Evolutionary conservation across 2,329 filamentous ascomycete species (phyloP).

Genomic region (Xylaria sp.): DNA sequence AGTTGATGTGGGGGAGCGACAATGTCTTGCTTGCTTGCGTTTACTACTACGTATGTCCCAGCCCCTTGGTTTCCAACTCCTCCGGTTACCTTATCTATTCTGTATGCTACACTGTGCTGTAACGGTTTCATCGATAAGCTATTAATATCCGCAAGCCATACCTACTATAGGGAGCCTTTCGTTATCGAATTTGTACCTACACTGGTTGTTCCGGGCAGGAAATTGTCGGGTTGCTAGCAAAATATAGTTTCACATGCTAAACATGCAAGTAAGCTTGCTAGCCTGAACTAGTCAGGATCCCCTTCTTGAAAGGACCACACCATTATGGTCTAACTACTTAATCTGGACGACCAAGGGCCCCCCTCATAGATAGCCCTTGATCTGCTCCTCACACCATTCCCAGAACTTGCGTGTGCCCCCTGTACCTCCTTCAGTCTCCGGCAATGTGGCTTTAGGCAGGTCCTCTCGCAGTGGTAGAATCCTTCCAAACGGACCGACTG

Average conservation of each 20-base stretch:
- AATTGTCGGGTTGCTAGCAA: not conserved
- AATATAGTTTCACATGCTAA: not conserved
- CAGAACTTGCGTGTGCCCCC: constrained; percentile 2
- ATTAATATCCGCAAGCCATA: not conserved
- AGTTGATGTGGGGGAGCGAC: not conserved
- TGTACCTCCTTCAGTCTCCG: constrained; percentile 1
- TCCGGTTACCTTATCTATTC: not conserved
- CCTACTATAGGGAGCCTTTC: not conserved
- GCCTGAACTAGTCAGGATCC: not conserved
- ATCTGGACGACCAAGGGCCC: not conserved
- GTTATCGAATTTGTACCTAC: not conserved
- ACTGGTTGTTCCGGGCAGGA: not conserved
- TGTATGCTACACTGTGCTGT: not conserved
- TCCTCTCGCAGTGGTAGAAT: not conserved
- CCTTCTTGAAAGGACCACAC: not conserved
- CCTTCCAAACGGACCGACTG: constrained; percentile 1
- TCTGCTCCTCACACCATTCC: constrained; percentile 1
- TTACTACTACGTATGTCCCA: not conserved
- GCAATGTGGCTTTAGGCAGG: constrained; percentile 1
- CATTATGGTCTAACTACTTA: not conserved
- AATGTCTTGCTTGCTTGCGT: not conserved
- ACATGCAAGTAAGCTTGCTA: constrained; percentile 4
- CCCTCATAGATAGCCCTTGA: not conserved
- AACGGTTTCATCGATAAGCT: not conserved
- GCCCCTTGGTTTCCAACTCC: not conserved